Evolutionary conservation across 306 rosid genomes (phyloP).

Genomic region (Medicago lupulina): DNA sequence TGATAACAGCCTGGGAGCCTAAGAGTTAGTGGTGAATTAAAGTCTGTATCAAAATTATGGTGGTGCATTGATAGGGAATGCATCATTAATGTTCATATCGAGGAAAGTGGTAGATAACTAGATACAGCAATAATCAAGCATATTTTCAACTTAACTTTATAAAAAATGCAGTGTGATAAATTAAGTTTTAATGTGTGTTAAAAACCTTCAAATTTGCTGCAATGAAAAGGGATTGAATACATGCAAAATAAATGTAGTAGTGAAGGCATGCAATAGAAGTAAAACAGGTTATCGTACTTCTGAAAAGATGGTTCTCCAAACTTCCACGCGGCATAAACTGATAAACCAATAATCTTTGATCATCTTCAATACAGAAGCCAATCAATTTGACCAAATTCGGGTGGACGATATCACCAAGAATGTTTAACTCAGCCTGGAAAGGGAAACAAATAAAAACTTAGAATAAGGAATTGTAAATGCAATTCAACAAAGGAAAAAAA

Average conservation of each 20-base stretch:
- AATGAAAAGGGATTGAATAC: constrained; percentile 21
- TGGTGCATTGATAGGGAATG: constrained; percentile 9
- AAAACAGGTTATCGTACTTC: constrained; percentile 65
- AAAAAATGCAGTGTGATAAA: neutral
- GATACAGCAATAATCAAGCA: neutral
- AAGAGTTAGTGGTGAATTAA: constrained; percentile 24
- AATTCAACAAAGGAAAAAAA: constrained; percentile 1
- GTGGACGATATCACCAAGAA: constrained; percentile 89
- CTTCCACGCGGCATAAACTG: constrained; percentile 98
- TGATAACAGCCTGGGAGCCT: too few relatives aligned
- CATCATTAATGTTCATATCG: neutral
- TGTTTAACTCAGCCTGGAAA: constrained; percentile 86
- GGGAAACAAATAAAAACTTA: constrained; percentile 8
- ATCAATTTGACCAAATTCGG: constrained; percentile 86
- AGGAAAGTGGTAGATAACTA: too few relatives aligned
- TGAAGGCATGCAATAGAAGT: constrained; percentile 38
- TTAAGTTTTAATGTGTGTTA: constrained; percentile 6
- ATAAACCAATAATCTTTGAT: too few relatives aligned
- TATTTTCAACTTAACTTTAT: constrained; percentile 10
- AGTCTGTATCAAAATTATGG: constrained; percentile 9
- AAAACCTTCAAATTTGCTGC: constrained; percentile 19
- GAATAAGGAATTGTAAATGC: constrained; percentile 28
- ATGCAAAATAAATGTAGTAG: constrained; percentile 20
- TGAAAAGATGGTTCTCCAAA: constrained; percentile 96
- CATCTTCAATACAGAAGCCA: constrained; percentile 95